A percentile compares a stretch with the other conserved stretches of the same genome.
Evolutionary conservation across 495 filamentous ascomycete genomes (phyloP).

Genomic region (Lasiosphaeria hispida): DNA sequence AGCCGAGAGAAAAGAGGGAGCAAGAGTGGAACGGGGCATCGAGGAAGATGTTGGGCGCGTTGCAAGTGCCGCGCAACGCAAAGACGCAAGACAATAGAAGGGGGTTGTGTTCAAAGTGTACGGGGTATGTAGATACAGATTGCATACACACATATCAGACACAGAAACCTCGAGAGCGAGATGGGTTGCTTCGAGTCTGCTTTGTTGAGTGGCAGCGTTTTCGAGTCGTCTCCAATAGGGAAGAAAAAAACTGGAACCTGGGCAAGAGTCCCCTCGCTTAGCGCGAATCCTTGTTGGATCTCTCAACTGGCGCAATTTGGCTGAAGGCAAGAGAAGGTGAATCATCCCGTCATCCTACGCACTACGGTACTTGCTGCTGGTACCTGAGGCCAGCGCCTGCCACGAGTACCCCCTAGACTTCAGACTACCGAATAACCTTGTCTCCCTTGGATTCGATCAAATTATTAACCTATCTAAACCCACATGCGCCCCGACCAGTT

Average conservation of each 20-base stretch:
- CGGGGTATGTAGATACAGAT: no score
- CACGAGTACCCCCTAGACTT: constrained; percentile 13
- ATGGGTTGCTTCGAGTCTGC: neutral
- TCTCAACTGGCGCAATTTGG: constrained; percentile 15
- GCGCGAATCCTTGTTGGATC: constrained; percentile 5
- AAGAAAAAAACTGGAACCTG: neutral
- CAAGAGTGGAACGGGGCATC: no score
- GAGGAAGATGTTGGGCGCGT: no score
- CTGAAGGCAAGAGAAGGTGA: constrained; percentile 18
- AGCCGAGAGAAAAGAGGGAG: no score
- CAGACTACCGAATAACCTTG: constrained; percentile 18
- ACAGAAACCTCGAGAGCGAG: no score
- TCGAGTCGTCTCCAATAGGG: constrained; percentile 8
- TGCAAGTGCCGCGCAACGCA: no score
- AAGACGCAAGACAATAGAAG: neutral
- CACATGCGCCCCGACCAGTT: constrained; percentile 3
- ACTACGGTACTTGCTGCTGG: constrained; percentile 7
- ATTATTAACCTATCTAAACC: constrained; percentile 17
- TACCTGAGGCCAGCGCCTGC: neutral
- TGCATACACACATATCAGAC: no score
- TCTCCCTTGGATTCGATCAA: constrained; percentile 20
- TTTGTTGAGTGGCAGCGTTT: no score
- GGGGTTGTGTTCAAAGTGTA: no score
- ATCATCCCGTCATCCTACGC: constrained; percentile 21
- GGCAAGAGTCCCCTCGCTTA: constrained; percentile 10